Base-by-base conservation (phyloP, 495 filamentous ascomycete species). In the Trichoderma orchidacearum region DNA sequence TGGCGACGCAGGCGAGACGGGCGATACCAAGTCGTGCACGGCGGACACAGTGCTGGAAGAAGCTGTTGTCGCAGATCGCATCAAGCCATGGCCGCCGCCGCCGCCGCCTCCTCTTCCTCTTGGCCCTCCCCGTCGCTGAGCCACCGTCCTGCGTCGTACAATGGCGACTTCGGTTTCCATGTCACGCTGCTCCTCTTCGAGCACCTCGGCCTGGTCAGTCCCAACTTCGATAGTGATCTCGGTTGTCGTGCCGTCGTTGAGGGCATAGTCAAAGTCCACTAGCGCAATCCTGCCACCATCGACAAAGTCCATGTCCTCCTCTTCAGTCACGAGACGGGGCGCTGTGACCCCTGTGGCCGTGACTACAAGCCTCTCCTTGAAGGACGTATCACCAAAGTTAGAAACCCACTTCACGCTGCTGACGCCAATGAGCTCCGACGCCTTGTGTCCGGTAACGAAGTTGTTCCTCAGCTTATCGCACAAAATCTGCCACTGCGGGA, bases 161-260 rank as follows among this genome's bases (percentile, higher is more conserved):
- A 94, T 80, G 59, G 88, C 88, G 23, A 94, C 87, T 65, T 92
- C 89, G 2, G 83, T 81, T 59, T 87, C 89, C 54, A 91, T 75
- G 61, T 89, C 89, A 15, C 85, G 80, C 55, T 84, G 77, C 59
- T 87, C 85, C 62, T 94, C 89, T 63, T 81, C 78, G 1, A 94
- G 70, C 2, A 80, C 71, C 68, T 87, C 86, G 12, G 82, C 83
- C 55, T 79, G 80, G 38, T 75, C 76, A 48, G 82, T 81, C 3
- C 89, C 89, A 55, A 93, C 80, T 66, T 93, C 89, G 59, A 94
- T 84, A 2, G 74, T 81, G 25, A 86, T 62, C 59, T 85, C 78
- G 2, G 64, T 66, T 17, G 70, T 68, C 28, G 70, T 64, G 6
- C 86, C 86, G 67, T 87, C 71, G 3, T 56, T 66, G 12, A 75